These are phyloP conservation scores for Linanthus parryae DNA, from an alignment of 148 eudicot genomes.

Conservation along the genomic window DNA sequence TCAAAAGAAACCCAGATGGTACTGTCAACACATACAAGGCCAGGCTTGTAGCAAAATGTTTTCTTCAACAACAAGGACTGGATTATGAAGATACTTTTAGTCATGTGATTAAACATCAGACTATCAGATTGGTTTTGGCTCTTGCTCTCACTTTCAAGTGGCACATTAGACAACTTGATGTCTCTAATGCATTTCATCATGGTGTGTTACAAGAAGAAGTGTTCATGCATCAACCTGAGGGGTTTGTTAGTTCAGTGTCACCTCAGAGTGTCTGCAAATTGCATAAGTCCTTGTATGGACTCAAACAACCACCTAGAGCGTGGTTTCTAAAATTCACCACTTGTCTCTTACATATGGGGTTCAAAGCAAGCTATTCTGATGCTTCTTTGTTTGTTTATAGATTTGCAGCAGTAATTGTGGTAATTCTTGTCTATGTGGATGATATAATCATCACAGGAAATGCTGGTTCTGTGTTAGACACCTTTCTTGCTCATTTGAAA, in stretches of 20 bases:
- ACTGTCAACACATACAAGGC: not conserved
- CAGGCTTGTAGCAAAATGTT: not conserved
- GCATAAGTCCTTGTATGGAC: not conserved
- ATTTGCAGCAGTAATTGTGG: not conserved
- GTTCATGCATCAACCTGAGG: not conserved
- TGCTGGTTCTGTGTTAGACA: too few species aligned
- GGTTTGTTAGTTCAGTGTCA: not conserved
- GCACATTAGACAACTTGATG: not conserved
- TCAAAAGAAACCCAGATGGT: conserved; percentile 1
- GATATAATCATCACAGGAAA: not conserved
- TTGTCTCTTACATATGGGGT: not conserved
- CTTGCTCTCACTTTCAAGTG: not conserved
- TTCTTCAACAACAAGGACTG: not conserved
- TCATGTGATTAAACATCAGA: not conserved
- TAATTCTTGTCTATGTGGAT: not conserved
- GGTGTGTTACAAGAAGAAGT: not conserved
- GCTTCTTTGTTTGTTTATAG: not conserved
- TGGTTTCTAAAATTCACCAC: not conserved
- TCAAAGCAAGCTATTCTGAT: not conserved
- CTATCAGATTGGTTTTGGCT: not conserved
- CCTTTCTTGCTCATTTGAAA: not conserved
- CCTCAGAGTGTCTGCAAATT: not conserved
- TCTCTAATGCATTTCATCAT: conserved; percentile 1
- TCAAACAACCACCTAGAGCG: not conserved
- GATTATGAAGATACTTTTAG: not conserved